These are phyloP conservation scores for Pachysolen tannophilus DNA, from an alignment of 805 yeast genomes.

Conservation along the genomic window DNA sequence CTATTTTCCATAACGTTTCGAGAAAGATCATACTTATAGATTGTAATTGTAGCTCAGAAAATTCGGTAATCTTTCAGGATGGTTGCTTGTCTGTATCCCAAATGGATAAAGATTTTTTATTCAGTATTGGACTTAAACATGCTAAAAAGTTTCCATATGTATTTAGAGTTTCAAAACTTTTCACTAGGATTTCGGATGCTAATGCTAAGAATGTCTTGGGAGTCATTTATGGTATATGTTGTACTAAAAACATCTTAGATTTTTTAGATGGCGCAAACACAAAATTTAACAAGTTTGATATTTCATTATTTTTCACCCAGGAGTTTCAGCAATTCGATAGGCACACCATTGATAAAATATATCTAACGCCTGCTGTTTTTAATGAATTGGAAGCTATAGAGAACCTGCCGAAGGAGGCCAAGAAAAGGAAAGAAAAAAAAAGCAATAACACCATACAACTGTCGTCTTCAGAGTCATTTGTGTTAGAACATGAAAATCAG, in stretches of 20 bases:
- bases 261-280: background rate
- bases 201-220: slow-evolving; percentile 7
- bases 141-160: background rate
- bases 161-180: background rate
- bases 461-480: too few species aligned
- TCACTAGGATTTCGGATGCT: slow-evolving; percentile 2
- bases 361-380: too few species aligned
- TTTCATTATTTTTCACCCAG: slow-evolving; percentile 1
- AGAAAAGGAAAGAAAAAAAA: too few species aligned
- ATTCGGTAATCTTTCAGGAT: background rate
- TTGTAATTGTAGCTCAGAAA: slow-evolving; percentile 1
- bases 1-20: background rate
- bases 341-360: slow-evolving; percentile 4
- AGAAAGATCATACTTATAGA: slow-evolving; percentile 1
- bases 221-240: slow-evolving; percentile 7
- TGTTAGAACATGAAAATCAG: too few species aligned
- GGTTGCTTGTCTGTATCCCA: background rate
- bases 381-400: too few species aligned
- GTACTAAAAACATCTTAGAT: slow-evolving; percentile 5
- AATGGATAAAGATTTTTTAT: slow-evolving; percentile 1
- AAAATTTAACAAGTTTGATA: slow-evolving; percentile 5
- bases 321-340: slow-evolving; percentile 6
- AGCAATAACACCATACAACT: too few species aligned
- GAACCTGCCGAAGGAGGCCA: too few species aligned
- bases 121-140: background rate